Conservation (phyloP, 306 rosid species). For the Carpinus fangiana region DNA sequence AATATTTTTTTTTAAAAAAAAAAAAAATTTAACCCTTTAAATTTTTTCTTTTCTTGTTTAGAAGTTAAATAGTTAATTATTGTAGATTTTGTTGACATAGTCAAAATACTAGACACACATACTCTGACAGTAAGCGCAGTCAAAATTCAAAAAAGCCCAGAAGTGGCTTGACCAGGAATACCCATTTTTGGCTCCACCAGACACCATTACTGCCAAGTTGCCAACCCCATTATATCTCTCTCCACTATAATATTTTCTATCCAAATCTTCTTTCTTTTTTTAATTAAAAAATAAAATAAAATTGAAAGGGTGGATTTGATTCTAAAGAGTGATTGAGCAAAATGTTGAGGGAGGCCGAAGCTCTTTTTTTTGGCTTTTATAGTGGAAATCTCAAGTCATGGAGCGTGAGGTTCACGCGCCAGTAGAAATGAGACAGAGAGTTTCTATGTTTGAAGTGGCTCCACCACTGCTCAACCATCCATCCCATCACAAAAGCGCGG, state of each 20-base stretch:
- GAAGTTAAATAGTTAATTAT: not conserved
- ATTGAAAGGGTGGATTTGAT: slow-evolving; percentile 4
- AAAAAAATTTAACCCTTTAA: not conserved
- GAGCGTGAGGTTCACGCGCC: not conserved
- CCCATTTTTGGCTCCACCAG: slow-evolving; percentile 10
- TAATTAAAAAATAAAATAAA: too few relatives aligned
- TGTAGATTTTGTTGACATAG: not conserved
- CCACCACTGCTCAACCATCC: not conserved
- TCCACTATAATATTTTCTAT: not conserved
- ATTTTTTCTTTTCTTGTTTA: not conserved
- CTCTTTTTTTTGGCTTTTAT: not conserved
- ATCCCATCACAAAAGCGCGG: not conserved
- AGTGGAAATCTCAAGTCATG: not conserved
- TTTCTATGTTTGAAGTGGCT: not conserved
- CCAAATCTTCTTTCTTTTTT: not conserved
- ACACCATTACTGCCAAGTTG: slow-evolving; percentile 23
- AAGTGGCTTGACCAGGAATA: not conserved
- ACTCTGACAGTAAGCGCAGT: not conserved
- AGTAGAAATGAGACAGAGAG: not conserved
- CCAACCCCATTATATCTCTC: slow-evolving; percentile 1
- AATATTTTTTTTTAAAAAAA: too few relatives aligned
- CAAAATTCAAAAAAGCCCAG: not conserved
- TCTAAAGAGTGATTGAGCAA: slow-evolving; percentile 17
- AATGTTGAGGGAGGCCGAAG: not conserved
- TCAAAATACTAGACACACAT: not conserved